Base-by-base conservation (phyloP, 2,329 filamentous ascomycete species). In the Alternaria longipes region DNA sequence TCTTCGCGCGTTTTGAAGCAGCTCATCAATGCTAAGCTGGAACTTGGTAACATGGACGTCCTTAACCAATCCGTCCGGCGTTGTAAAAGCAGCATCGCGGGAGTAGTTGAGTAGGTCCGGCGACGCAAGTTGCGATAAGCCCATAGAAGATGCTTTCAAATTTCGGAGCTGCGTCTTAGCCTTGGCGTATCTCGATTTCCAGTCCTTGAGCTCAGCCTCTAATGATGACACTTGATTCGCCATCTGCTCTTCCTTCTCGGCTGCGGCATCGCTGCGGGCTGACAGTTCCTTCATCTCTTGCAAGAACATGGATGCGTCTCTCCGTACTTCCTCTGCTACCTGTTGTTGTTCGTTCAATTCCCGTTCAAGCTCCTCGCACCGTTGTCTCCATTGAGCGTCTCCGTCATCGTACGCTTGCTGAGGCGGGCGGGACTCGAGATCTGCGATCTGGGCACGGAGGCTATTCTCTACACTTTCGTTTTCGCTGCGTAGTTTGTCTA, bases 11-110 rank as follows among this genome's bases (percentile, higher is more conserved):
- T 85, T 87, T 65, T 90, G 90, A 36, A 99, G 84, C 40, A 98
- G 85, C 72, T 98, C 94, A 74, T 99, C 94, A 63, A 99, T 91
- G 22, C 93, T 88, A 62, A 98, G 90, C 78, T 99, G 95, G 82
- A 97, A 98, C 74, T 92, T 94, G 52, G 94, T 97, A 67, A 99
- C 89, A 76, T 97, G 91, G 12, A 97, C 87, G 78, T 97, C 95
- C 80, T 92, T 94, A 70, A 99, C 89, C 22, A 95, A 78, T 6
- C 95, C 95, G 60, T 89, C 86, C 12, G 90, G 86, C 38, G 90
- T 86, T 22, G 87, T 85, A 66, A 95, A 90, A 26, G 85, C 87
- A 72, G 86, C 86, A 54, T 92, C 89, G 52, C 87, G 86, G 41
- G 89, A 80, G 64, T 89, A 87, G 66, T 86, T 87, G 51, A 86